phyloP scores from a whole-genome alignment of 345 rosid species.

The Lepidium didymum region DNA sequence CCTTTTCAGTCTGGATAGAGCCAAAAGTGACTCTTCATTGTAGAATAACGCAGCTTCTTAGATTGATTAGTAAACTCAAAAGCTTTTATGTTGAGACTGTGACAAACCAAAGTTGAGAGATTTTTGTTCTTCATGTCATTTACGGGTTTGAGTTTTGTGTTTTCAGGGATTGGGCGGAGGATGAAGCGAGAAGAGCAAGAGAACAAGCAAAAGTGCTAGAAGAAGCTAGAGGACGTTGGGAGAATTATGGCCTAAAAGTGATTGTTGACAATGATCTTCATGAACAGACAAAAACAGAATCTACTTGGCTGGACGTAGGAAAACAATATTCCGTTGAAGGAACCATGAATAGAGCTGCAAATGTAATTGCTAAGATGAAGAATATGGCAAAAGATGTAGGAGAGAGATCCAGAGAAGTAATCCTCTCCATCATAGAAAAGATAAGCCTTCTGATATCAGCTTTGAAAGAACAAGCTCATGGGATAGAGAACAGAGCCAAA shows the following conservation, averaged over 20 bases:
- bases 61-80: neutral
- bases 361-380: conserved; percentile 50
- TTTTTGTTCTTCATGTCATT: neutral
- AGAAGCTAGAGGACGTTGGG: conserved; percentile 90
- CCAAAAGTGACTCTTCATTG: neutral
- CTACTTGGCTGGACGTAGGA: conserved; percentile 56
- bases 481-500: conserved; percentile 23
- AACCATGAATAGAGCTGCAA: conserved; percentile 52
- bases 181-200: conserved; percentile 81
- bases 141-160: neutral
- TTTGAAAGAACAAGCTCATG: conserved; percentile 38
- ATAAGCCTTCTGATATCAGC: conserved; percentile 35
- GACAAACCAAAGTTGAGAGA: neutral
- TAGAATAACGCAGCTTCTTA: neutral
- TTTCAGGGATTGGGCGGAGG: conserved; percentile 90
- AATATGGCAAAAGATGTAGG: conserved; percentile 41
- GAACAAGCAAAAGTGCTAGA: conserved; percentile 73
- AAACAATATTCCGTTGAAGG: conserved; percentile 47
- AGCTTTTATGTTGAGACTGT: neutral
- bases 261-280: conserved; percentile 67
- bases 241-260: conserved; percentile 74
- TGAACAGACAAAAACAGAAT: conserved; percentile 51
- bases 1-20: neutral
- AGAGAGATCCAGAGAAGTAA: conserved; percentile 48
- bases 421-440: conserved; percentile 42